These are phyloP conservation scores for Metschnikowia orientalis DNA, from an alignment of 805 yeast species.

Conservation along the genomic window DNA sequence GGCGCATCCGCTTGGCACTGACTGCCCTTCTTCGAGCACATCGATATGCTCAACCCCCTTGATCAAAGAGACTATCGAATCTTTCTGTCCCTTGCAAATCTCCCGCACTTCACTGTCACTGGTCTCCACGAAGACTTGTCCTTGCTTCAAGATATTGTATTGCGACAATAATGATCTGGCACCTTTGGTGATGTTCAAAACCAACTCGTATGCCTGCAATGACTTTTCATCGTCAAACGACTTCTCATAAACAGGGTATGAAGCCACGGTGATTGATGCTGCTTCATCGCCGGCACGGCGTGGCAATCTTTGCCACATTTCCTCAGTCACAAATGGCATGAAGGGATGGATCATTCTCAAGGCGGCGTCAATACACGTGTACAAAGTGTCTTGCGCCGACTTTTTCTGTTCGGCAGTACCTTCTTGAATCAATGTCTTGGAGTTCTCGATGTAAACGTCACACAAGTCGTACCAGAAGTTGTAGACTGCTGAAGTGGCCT, in stretches of 20 bases:
- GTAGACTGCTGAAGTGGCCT: conserved; percentile 81
- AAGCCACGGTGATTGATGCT: conserved; percentile 70
- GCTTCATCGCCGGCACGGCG: conserved; percentile 70
- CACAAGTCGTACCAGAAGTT: conserved; percentile 95
- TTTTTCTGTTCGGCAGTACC: conserved; percentile 80
- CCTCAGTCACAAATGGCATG: conserved; percentile 97
- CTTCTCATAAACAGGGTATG: conserved; percentile 64
- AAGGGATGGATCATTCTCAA: conserved; percentile 92
- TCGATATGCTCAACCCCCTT: conserved; percentile 79
- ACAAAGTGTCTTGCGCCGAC: conserved; percentile 91
- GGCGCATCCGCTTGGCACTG: conserved; percentile 88
- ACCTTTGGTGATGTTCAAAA: conserved; percentile 80
- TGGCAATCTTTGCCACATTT: conserved; percentile 98
- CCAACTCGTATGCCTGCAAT: conserved; percentile 72
- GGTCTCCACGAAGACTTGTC: conserved; percentile 80
- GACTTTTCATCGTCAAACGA: conserved; percentile 64
- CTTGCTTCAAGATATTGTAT: conserved; percentile 83
- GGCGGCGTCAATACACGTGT: conserved; percentile 89
- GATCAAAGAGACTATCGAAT: conserved; percentile 85
- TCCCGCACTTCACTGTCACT: conserved; percentile 42
- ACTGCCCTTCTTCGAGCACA: conserved; percentile 50
- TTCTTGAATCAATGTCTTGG: conserved; percentile 86
- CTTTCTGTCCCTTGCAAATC: conserved; percentile 66
- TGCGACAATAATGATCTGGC: conserved; percentile 91
- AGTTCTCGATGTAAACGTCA: conserved; percentile 97